Evolutionary conservation across 306 rosid species (phyloP), one percentile per base, ranked within the genome.

Genomic region (cucumber (Cucumis sativus)): DNA sequence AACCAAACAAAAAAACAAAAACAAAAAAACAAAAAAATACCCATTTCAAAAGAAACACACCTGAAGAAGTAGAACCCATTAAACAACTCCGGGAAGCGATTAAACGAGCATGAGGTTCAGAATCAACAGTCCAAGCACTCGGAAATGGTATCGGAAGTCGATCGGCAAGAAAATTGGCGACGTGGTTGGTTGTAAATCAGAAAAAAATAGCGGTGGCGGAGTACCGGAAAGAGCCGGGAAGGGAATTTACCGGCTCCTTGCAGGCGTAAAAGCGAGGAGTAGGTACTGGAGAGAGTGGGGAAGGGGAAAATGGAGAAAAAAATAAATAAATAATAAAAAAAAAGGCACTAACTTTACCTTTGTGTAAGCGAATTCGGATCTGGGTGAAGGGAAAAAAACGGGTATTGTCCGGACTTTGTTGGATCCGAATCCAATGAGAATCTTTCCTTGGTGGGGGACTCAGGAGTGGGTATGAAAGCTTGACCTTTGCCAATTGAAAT

Each of bases 381-480:
- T 23, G 77, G 62, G 62, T 52, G 30, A 18, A 17, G 75, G 21
- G n/a, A 2, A 25, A 8, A 52, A 72, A 66, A 15, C 16, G 55
- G 74, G 74, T 41, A 39, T 43, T 69, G 17, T 69, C 56, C 57
- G 75, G 75, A 68, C 54, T 68, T 41, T 41, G 52, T 28, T 28
- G 41, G 59, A 73, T 54, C 77, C 77, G 77, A 73, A 73, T 73
- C 77, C 77, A 28, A 73, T 73, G 77, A 73, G 61, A 73, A 73
- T 73, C 77, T 73, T 54, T 54, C 45, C 59, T 30, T 10, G 17
- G 33, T 10, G 59, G 57, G 76, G 30, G 30, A 28, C 0, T 28
- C 3, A 3, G 30, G 60, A 71, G 76, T 71, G 76, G 60, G 76
- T 71, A 23, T 12, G 77, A 54, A 73, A 43, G 18, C 14, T 73